These are phyloP conservation scores for Fusarium nurragi DNA, from an alignment of 2,329 filamentous ascomycete genomes.

Conservation along the genomic window DNA sequence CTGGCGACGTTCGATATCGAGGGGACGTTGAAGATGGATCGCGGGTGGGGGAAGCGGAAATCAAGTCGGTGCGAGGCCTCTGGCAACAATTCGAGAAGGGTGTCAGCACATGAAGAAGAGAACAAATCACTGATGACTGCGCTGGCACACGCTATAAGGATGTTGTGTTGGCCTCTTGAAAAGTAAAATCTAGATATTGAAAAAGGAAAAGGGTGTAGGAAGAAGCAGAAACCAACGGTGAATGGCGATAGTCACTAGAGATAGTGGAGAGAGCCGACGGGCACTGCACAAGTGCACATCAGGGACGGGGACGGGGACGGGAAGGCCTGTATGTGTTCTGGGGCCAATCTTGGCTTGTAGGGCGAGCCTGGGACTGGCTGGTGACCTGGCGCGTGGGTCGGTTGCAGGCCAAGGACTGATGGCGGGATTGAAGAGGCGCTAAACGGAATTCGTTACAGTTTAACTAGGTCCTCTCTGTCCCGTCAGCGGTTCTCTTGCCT, in stretches of 20 bases:
- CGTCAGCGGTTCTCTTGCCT: conserved; percentile 19
- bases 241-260: conserved; percentile 32
- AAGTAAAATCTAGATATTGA: conserved; percentile 17
- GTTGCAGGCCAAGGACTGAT: conserved; percentile 39
- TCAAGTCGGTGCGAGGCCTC: conserved; percentile 28
- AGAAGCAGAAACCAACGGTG: conserved; percentile 36
- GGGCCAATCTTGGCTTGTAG: conserved; percentile 37
- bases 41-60: conserved; percentile 31
- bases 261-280: conserved; percentile 32
- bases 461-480: conserved; percentile 25
- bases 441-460: conserved; percentile 43
- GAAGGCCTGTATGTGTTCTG: conserved; percentile 33
- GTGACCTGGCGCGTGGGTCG: conserved; percentile 36
- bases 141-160: conserved; percentile 2
- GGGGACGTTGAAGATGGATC: conserved; percentile 27
- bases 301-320: conserved; percentile 31
- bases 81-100: conserved; percentile 29
- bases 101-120: conserved; percentile 40
- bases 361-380: conserved; percentile 31
- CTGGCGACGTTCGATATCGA: conserved; percentile 34
- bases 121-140: conserved; percentile 5
- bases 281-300: conserved; percentile 13
- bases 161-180: conserved; percentile 1
- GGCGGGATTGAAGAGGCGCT: conserved; percentile 44
- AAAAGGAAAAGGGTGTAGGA: conserved; percentile 32